Evolutionary conservation across 371 early-diverging fungal genomes (phyloP).

Genomic region (Mucor racemosus): DNA sequence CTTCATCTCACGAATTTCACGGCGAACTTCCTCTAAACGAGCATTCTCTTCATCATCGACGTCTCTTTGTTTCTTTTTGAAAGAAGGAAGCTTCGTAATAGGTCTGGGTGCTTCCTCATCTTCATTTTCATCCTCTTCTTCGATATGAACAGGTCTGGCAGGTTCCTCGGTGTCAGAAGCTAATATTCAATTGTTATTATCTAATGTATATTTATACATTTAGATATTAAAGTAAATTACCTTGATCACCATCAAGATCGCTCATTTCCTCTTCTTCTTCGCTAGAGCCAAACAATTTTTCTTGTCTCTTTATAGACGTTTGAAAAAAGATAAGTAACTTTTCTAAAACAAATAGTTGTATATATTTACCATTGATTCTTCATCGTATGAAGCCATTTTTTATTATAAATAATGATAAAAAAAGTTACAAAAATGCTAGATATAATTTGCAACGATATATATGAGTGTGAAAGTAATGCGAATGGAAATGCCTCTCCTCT

Average conservation of each 20-base stretch:
- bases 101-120: slow-evolving; percentile 11
- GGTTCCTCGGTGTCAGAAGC: slow-evolving; percentile 28
- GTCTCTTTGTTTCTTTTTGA: slow-evolving; percentile 43
- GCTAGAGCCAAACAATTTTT: slow-evolving; percentile 29
- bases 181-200: neutral
- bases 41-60: slow-evolving; percentile 40
- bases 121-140: slow-evolving; percentile 8
- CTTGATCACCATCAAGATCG: slow-evolving; percentile 54
- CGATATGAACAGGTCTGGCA: neutral
- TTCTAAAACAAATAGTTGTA: neutral
- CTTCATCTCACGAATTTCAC: slow-evolving; percentile 21
- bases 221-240: slow-evolving; percentile 15
- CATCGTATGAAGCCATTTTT: slow-evolving; percentile 24
- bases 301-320: slow-evolving; percentile 15
- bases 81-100: slow-evolving; percentile 43
- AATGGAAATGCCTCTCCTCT: neutral
- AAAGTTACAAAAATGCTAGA: neutral
- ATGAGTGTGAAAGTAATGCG: neutral
- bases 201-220: neutral
- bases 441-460: neutral
- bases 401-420: neutral
- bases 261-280: slow-evolving; percentile 44
- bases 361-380: slow-evolving; percentile 17
- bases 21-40: slow-evolving; percentile 38
- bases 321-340: neutral